Evolutionary conservation across 805 yeast genomes (phyloP).

Genomic region (Ogataea thermomethanolica): DNA sequence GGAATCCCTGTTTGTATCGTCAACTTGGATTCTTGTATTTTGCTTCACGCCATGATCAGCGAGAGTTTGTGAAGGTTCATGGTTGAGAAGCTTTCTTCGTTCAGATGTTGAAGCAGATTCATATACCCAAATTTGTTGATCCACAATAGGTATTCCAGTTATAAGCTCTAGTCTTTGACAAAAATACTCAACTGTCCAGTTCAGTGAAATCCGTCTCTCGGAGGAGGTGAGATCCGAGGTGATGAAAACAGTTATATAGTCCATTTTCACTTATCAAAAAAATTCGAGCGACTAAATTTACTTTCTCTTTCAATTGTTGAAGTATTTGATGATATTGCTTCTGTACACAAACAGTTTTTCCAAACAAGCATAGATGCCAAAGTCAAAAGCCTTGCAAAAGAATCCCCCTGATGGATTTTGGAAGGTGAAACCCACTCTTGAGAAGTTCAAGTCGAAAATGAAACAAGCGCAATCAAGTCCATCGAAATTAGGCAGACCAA

Average conservation of each 20-base stretch:
- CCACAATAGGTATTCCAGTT: constrained; percentile 67
- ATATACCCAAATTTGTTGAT: constrained; percentile 50
- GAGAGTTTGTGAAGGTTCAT: constrained; percentile 21
- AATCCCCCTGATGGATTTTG: constrained; percentile 73
- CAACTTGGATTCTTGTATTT: constrained; percentile 52
- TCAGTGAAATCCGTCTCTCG: constrained; percentile 60
- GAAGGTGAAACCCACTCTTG: constrained; percentile 62
- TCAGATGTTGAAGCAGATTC: constrained; percentile 37
- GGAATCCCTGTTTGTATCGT: constrained; percentile 52
- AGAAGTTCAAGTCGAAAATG: constrained; percentile 54
- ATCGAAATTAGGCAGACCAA: constrained; percentile 42
- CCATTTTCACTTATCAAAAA: constrained; percentile 1
- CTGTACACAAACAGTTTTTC: no score
- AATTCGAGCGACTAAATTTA: no score
- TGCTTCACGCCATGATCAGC: constrained; percentile 33
- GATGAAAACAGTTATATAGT: constrained; percentile 38
- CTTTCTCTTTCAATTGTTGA: not conserved
- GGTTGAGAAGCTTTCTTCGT: constrained; percentile 24
- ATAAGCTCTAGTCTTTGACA: constrained; percentile 57
- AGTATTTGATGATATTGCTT: not conserved
- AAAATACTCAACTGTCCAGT: constrained; percentile 56
- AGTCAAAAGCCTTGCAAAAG: constrained; percentile 22
- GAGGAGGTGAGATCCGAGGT: constrained; percentile 68
- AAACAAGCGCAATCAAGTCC: constrained; percentile 47
- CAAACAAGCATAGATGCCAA: constrained; percentile 4